phyloP scores from a whole-genome alignment of 225 moss, liverwort and hornwort species.

The Takakia lepidozioides region DNA sequence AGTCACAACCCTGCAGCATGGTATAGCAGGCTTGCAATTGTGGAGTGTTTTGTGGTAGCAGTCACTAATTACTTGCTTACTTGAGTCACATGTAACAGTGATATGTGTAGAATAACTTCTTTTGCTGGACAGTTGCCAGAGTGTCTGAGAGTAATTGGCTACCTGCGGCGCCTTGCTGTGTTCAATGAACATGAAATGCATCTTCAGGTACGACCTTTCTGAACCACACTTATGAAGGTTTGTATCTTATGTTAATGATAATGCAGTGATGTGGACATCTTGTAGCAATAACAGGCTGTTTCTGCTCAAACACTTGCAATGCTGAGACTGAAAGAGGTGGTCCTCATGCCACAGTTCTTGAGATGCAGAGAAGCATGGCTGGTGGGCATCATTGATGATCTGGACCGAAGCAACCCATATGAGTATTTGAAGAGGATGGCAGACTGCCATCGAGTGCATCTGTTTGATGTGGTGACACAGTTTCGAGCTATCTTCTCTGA shows the following conservation, averaged over 20 bases:
- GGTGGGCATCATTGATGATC: conserved; percentile 86
- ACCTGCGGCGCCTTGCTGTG: conserved; percentile 80
- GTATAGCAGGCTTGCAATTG: too few species aligned
- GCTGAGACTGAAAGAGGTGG: conserved; percentile 14
- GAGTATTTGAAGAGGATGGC: conserved; percentile 97
- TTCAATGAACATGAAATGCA: conserved; percentile 95
- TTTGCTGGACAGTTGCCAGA: conserved; percentile 65
- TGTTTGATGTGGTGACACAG: conserved; percentile 98
- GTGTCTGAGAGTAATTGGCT: conserved; percentile 90
- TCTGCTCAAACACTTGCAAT: too few species aligned
- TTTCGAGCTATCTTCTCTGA: conserved; percentile 96
- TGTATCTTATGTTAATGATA: too few species aligned
- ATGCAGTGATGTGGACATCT: too few species aligned
- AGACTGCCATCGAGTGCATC: conserved; percentile 84
- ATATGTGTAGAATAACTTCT: too few species aligned
- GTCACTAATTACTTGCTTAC: too few species aligned
- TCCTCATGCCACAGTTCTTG: conserved; percentile 75
- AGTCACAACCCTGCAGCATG: too few species aligned
- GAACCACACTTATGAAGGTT: too few species aligned
- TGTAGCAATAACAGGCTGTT: too few species aligned
- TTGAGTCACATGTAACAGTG: too few species aligned
- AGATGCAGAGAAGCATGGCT: conserved; percentile 99
- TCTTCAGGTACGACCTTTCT: conserved; percentile 62
- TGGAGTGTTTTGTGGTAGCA: too few species aligned
- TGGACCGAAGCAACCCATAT: conserved; percentile 88